Evolutionary conservation across 2,329 filamentous ascomycete genomes (phyloP), one percentile per base, ranked within the genome.

Genomic region (Gliomastix tumulicola): DNA sequence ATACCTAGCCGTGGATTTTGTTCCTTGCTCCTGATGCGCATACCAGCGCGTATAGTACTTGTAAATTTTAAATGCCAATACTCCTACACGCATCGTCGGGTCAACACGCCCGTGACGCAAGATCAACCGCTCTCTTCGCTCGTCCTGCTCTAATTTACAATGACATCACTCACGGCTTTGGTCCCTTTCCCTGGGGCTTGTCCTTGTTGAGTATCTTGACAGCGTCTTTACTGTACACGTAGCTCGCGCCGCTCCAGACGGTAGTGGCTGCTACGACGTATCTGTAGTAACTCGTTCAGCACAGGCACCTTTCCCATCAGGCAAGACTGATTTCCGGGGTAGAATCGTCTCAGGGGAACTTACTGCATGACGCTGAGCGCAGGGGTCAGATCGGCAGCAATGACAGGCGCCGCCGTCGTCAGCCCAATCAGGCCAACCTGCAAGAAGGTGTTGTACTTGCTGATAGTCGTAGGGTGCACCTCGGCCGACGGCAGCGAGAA

Each of bases 401-500:
- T 49, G 11, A 96, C 71, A 1, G 89, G 90, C 30, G 88, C 74
- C 2, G 85, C 79, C 33, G 90, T 88, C 3, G 88, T 89, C 10
- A 82, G 74, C 15, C 89, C 90, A 50, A 98, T 84, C 11, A 98
- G 73, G 5, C 82, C 79, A 16, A 98, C 68, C 58, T 98, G 92
- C 48, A 97, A 64, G 30, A 94, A 88, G 0, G 92, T 98, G 62
- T 98, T 98, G 60, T 88, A 82, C 66, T 94, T 94, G 62, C 83
- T 88, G 43, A 94, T 86, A 2, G 74, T 82, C 0, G 87, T 92
- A 2, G 87, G 87, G 41, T 79, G 82, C 6, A 94, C 87, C 60
- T 92, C 86, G 4, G 87, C 87, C 27, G 81, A 86, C 3, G 87
- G 92, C 12, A 98, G 73, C 4, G 85, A 90, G 55, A 98, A 97